A percentile compares a stretch with the other conserved stretches of the same genome.
Evolutionary conservation across 1,139 yeast genomes (phyloP).

Genomic region (Diutina rugosa): DNA sequence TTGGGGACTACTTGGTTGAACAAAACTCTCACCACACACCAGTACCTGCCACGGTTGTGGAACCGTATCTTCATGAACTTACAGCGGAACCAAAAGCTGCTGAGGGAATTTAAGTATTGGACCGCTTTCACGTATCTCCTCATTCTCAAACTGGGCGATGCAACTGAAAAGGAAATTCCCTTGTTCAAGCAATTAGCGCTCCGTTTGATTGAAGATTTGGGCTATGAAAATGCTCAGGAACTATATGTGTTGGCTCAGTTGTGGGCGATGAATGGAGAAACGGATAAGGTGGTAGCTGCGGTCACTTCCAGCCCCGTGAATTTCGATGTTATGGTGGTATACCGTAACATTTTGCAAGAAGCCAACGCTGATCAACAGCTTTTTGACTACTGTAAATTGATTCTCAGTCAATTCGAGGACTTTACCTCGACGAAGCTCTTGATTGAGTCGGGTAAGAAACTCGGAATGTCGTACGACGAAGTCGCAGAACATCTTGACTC

Average conservation of each 20-base stretch:
- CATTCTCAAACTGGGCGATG: conserved; percentile 3
- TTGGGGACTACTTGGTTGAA: conserved; percentile 38
- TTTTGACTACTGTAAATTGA: not conserved
- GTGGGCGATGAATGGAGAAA: not conserved
- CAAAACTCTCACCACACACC: conserved; percentile 14
- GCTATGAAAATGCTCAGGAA: conserved; percentile 37
- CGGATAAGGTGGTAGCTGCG: not conserved
- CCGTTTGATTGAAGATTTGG: conserved; percentile 28
- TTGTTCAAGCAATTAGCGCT: conserved; percentile 46
- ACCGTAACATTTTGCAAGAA: not conserved
- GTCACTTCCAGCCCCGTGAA: not conserved
- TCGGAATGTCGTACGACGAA: conserved; percentile 14
- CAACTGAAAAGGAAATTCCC: conserved; percentile 21
- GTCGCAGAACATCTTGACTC: conserved; percentile 12
- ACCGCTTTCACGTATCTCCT: conserved; percentile 29
- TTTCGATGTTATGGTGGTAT: not conserved
- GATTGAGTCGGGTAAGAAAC: conserved; percentile 28
- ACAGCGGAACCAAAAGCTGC: conserved; percentile 15
- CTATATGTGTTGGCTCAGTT: conserved; percentile 23
- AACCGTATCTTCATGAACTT: conserved; percentile 15
- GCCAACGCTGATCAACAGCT: not conserved
- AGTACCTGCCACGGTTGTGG: conserved; percentile 1
- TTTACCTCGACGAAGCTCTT: conserved; percentile 47
- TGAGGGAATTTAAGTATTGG: conserved; percentile 28
- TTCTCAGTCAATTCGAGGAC: conserved; percentile 31